Base-by-base conservation (phyloP, 2,329 filamentous ascomycete genomes). In the Colletotrichum brevisporum region DNA sequence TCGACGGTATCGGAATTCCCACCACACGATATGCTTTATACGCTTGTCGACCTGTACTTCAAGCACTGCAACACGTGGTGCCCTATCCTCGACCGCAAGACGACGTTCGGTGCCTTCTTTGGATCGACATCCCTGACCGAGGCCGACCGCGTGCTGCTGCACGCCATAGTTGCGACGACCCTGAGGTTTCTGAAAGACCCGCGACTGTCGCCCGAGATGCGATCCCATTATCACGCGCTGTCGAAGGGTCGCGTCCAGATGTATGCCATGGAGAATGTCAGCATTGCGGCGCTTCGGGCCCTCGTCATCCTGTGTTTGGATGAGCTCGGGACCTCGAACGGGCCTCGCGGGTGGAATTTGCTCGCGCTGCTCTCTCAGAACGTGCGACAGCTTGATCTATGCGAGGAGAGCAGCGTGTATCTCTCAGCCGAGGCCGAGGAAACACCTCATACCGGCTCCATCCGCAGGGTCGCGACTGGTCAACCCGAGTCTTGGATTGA, bases 11-110 rank as follows among this genome's bases (percentile, higher is more conserved):
- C 74, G 75, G 80, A 89, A 61, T 83, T 90, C 1, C 88, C 88
- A 2, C 87, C 88, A 0, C 88, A 89, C 70, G 88, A 90, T 71
- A 80, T 90, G 13, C 76, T 90, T 4, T 90, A 89, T 69, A 86
- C 85, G 2, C 78, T 90, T 2, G 87, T 89, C 16, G 88, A 90
- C 69, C 79, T 90, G 8, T 90, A 88, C 77, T 90, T 90, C 80
- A 89, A 89, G 73, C 88, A 90, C 75, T 86, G 89, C 75, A 90
- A 90, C 72, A 88, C 88, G 0, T 90, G 88, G 88, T 83, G 82
- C 57, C 82, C 82, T 0, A 83, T 84, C 13, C 78, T 84, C 12
- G 82, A 84, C 51, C 78, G 82, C 8, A 83, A 83, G 63, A 80
- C 82, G 0, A 83, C 80, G 15, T 79, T 83, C 73, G 73, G 77